Evolutionary conservation across 2,329 filamentous ascomycete species (phyloP).

Genomic region (Penicillium oxalicum): DNA sequence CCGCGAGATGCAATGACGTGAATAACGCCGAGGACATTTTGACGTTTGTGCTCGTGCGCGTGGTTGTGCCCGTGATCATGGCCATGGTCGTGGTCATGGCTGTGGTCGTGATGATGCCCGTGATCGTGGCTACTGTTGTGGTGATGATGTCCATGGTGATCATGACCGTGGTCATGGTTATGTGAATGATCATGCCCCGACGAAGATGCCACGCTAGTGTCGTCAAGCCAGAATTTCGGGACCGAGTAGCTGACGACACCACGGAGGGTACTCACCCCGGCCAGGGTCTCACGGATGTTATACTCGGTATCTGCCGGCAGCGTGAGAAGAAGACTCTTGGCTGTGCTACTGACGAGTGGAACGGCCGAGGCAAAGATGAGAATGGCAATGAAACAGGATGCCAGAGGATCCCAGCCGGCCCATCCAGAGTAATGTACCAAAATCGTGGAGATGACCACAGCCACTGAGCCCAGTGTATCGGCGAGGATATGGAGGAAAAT

Average conservation of each 20-base stretch:
- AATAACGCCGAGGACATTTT: conserved; percentile 68
- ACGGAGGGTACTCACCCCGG: conserved; percentile 72
- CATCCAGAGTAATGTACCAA: conserved; percentile 83
- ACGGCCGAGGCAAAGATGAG: conserved; percentile 90
- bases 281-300: conserved; percentile 74
- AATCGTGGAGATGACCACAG: conserved; percentile 85
- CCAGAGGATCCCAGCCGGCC: conserved; percentile 90
- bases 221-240: conserved; percentile 89
- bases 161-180: conserved; percentile 30
- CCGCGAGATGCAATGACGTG: conserved; percentile 71
- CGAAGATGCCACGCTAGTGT: conserved; percentile 44
- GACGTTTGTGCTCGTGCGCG: conserved; percentile 18
- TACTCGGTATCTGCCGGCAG: conserved; percentile 84
- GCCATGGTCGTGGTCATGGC: conserved; percentile 26
- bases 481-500: conserved; percentile 95
- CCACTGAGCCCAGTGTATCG: conserved; percentile 88
- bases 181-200: conserved; percentile 29
- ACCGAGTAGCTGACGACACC: conserved; percentile 82
- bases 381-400: conserved; percentile 86
- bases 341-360: conserved; percentile 79
- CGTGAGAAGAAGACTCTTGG: conserved; percentile 74
- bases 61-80: conserved; percentile 28
- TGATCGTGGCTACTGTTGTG: conserved; percentile 25
- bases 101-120: conserved; percentile 20
- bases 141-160: conserved; percentile 24